Base-by-base conservation (phyloP, 495 filamentous ascomycete species). In the Penicillium paradoxum region DNA sequence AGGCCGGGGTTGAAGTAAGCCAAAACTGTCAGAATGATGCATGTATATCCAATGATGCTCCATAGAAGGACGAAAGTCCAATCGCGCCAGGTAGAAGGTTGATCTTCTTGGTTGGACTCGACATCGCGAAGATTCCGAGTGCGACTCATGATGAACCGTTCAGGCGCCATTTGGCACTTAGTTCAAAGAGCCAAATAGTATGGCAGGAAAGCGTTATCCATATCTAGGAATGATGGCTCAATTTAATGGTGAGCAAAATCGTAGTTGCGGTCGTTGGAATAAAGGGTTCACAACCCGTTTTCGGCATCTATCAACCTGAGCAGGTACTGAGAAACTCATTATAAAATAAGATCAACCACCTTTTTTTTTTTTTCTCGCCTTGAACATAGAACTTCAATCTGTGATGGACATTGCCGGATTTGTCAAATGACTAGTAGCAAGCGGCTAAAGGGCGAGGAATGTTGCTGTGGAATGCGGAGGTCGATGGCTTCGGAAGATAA, bases 11-110 rank as follows among this genome's bases (percentile, higher is more conserved):
- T 59, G 7, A 59, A 61, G 22, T 54, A 67, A 19, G 54, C 60
- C 7, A 65, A 22, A 18, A 57, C 49, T 2, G 49, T 50, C 24
- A 66, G 47, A 13, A 67, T 49, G 34, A 70, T 50, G 42, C 58
- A 66, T 5, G 55, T 15, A 40, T 69, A 72, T 39, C 67, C 57
- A 19, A 65, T 0, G 15, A 54, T 32, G 54, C 63, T 63, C 61
- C 66, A 69, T 0, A 53, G 37, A 10, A 69, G 22, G 17, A 67
- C 38, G 14, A 39, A 13, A 9, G 37, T 36, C 64, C 60, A 69
- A 30, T 62, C 60, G 25, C 54, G 60, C 63, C 61, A 64, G 13
- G 19, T 34, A 9, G 49, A 54, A 24, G 48, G 18, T n/a, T 41
- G 41, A 6, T 54, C 17, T 22, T 57, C 53, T 14, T 37, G 17